Percentiles rank a stretch among this genome's conserved stretches.
Conservation (phyloP, 768 basidiomycete species). For the Lactarius trivialis region DNA sequence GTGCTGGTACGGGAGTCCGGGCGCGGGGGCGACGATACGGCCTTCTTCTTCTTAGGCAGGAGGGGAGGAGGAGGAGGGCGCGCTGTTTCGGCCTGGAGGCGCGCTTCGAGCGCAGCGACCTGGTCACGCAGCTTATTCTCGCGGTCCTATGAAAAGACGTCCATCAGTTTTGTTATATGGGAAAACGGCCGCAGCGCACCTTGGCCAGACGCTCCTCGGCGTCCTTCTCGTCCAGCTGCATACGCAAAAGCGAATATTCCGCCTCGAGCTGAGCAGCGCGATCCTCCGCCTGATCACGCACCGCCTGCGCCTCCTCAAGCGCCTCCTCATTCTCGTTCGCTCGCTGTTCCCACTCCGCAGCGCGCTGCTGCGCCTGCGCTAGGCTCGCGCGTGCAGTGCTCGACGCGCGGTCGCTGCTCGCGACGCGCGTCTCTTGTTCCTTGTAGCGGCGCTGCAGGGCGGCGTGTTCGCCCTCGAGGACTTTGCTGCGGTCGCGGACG, state of each 20-base stretch:
- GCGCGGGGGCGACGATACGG: conserved; percentile 44
- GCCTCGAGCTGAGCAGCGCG: conserved; percentile 58
- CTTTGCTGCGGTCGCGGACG: conserved; percentile 47
- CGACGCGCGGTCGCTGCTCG: conserved; percentile 56
- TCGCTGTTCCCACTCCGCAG: conserved; percentile 75
- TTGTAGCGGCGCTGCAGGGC: conserved; percentile 65
- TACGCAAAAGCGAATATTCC: conserved; percentile 58
- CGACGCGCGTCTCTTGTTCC: conserved; percentile 58
- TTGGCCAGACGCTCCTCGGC: conserved; percentile 59
- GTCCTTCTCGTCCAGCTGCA: conserved; percentile 73
- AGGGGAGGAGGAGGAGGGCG: no score
- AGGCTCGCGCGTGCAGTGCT: conserved; percentile 55
- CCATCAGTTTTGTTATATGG: neutral
- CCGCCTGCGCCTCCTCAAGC: conserved; percentile 51
- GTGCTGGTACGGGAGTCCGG: conserved; percentile 76
- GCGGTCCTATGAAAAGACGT: conserved; percentile 45
- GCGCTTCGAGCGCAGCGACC: conserved; percentile 52
- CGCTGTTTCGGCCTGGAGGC: conserved; percentile 35
- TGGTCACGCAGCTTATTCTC: conserved; percentile 65
- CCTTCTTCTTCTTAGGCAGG: conserved; percentile 21
- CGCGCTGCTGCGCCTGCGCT: conserved; percentile 67
- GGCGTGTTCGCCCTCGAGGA: conserved; percentile 60
- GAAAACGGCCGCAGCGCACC: conserved; percentile 52
- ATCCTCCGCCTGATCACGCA: conserved; percentile 63
- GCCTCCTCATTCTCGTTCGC: conserved; percentile 64